phyloP scores from a whole-genome alignment of 768 basidiomycete genomes.

The Tulasnella calospora region DNA sequence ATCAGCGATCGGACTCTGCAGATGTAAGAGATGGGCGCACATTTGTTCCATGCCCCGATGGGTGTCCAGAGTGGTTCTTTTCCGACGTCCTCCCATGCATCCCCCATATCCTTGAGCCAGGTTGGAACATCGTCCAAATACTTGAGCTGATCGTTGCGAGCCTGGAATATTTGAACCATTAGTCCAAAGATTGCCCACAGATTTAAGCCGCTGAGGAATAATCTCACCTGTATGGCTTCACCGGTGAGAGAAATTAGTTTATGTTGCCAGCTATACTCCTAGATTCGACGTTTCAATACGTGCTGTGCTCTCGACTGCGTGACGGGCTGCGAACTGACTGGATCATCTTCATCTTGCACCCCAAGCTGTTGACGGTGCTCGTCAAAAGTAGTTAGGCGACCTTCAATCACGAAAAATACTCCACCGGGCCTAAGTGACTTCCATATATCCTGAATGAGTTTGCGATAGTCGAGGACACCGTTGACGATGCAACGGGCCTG shows the following conservation, averaged over 20 bases:
- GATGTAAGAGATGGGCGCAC: not conserved
- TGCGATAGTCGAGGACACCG: conserved; percentile 17
- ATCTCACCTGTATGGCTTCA: not conserved
- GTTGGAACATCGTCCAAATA: not conserved
- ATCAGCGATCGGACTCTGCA: not conserved
- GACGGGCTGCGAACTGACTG: not conserved
- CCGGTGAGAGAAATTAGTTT: not conserved
- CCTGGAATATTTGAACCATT: not conserved
- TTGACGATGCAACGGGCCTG: conserved; percentile 6
- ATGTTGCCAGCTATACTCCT: not conserved
- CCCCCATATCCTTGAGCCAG: conserved; percentile 2
- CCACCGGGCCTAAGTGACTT: conserved; percentile 10
- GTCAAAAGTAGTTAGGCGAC: not conserved
- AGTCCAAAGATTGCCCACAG: not conserved
- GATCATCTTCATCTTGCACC: conserved; percentile 12
- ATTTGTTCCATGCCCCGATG: not conserved
- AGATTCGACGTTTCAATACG: no score
- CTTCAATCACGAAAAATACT: conserved; percentile 12
- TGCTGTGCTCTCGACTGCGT: no score
- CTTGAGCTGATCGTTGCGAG: not conserved
- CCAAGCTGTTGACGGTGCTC: conserved; percentile 5
- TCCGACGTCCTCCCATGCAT: not conserved
- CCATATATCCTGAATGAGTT: not conserved
- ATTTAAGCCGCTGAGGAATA: no score
- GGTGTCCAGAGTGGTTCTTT: not conserved